Percentiles rank a stretch among this genome's conserved stretches.
Evolutionary conservation across 2,329 filamentous ascomycete genomes (phyloP).

Genomic region (Pseudogymnoascus sp.): DNA sequence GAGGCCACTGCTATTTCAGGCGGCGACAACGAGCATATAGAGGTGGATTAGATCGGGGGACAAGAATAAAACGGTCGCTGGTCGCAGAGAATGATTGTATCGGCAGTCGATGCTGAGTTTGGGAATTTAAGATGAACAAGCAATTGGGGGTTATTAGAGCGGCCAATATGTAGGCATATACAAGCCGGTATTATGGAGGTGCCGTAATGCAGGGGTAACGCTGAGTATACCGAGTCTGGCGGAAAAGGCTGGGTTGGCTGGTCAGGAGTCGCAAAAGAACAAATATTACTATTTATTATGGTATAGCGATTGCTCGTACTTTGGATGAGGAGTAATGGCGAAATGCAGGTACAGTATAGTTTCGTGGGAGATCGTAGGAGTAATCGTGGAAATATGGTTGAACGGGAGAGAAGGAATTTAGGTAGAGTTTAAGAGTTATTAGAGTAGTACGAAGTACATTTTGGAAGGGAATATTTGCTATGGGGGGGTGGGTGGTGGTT

Average conservation of each 20-base stretch:
- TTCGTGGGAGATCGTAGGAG: background rate
- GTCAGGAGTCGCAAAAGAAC: background rate
- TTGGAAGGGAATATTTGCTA: background rate
- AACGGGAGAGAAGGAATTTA: background rate
- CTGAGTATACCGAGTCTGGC: background rate
- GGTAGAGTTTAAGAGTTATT: background rate
- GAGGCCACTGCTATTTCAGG: constrained; percentile 6
- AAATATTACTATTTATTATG: constrained; percentile 2
- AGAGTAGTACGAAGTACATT: background rate
- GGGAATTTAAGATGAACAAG: constrained; percentile 1
- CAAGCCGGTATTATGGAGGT: constrained; percentile 7
- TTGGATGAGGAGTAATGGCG: background rate
- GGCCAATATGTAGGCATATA: constrained; percentile 3
- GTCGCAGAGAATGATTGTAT: background rate
- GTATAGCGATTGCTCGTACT: background rate
- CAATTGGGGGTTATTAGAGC: background rate
- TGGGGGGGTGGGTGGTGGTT: background rate
- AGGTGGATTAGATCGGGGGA: background rate
- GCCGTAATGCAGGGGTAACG: background rate
- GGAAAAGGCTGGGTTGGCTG: background rate
- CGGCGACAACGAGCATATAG: constrained; percentile 3
- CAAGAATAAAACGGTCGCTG: background rate
- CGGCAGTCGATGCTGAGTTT: constrained; percentile 1
- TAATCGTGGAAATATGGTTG: background rate
- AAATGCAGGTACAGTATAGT: background rate